Base-by-base conservation (phyloP, 306 rosid genomes). In the Dalbergia cultrata region DNA sequence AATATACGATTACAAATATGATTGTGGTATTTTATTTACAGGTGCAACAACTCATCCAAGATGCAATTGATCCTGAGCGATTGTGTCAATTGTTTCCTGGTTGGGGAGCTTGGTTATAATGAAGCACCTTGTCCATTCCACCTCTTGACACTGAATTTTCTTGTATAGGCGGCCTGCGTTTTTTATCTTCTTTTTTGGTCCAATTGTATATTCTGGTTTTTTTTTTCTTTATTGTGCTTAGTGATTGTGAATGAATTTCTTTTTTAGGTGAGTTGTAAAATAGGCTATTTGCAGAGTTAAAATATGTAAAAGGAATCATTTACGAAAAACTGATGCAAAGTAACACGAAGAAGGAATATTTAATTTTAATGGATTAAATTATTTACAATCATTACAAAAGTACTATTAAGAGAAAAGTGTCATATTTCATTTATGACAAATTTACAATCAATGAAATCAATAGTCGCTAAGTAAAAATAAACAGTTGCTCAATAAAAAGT, bases 41-140 rank as follows among this genome's bases (percentile, higher is more conserved):
- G 99, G 97, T 92, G 41, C 99, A 95, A 86, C 97, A 92, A 79
- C 94, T 92, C 43, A 90, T 95, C 66, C 99, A 92, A 76, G 99
- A 95, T 84, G 97, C 99, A 33, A 89, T 90, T 41, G 98, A 95
- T 83, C 77, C 98, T 0, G 97, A 95, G 81, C 90, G 97, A 21
- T 87, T 91, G 47, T 95, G 94, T 75, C 95, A 92, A 73, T 60
- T 95, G 95, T 95, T 81, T 88, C 94, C 99, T 58, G 99, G 99
- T 69, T 95, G 99, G 99, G 99, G 92, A 77, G 88, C 97, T 37
- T 92, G 99, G 97, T 77, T 93, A 88, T 91, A 81, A 86, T 31
- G 72, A 45, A 37, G n/a, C 57, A 59, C 34, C 50, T 65, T 47
- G 13, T 73, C 57, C 49, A 53, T 57, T 69, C 6, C 59, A 13